Percentiles rank a stretch among this genome's conserved stretches.
Evolutionary conservation across 352 stramenopile species (phyloP).

Genomic region (Phytophthora hybrid): DNA sequence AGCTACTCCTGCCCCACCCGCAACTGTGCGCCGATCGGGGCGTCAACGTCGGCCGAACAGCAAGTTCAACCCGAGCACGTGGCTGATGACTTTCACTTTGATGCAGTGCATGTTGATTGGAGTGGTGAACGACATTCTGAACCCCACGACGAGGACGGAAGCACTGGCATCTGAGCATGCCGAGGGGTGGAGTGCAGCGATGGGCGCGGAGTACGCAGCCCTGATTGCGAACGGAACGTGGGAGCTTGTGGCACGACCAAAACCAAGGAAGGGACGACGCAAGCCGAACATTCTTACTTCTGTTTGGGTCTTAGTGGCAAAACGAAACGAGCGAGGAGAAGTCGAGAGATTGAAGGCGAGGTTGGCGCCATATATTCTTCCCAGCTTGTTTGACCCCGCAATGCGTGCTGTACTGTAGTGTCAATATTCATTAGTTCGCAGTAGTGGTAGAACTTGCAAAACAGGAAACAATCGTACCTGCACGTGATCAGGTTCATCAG

Average conservation of each 20-base stretch:
- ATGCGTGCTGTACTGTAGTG: no score
- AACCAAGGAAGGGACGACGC: neutral
- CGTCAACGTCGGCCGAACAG: no score
- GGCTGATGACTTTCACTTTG: conserved; percentile 12
- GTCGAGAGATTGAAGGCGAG: conserved; percentile 13
- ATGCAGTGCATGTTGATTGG: conserved; percentile 23
- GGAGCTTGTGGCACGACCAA: conserved; percentile 13
- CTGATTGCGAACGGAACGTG: no score
- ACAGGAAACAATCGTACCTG: no score
- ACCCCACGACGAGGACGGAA: conserved; percentile 5
- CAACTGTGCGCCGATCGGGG: no score
- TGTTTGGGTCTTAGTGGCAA: conserved; percentile 10
- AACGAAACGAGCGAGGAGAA: conserved; percentile 10
- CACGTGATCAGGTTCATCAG: no score
- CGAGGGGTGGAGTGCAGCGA: neutral
- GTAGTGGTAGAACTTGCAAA: no score
- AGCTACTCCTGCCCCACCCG: no score
- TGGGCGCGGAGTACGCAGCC: conserved; percentile 9
- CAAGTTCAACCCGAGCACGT: conserved; percentile 7
- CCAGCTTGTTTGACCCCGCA: no score
- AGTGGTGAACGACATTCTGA: conserved; percentile 11
- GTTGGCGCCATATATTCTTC: no score
- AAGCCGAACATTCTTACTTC: conserved; percentile 2
- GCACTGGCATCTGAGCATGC: conserved; percentile 15
- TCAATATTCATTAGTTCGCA: no score